Evolutionary conservation across 768 basidiomycete genomes (phyloP).

Genomic region (Rhodocollybia butyracea): DNA sequence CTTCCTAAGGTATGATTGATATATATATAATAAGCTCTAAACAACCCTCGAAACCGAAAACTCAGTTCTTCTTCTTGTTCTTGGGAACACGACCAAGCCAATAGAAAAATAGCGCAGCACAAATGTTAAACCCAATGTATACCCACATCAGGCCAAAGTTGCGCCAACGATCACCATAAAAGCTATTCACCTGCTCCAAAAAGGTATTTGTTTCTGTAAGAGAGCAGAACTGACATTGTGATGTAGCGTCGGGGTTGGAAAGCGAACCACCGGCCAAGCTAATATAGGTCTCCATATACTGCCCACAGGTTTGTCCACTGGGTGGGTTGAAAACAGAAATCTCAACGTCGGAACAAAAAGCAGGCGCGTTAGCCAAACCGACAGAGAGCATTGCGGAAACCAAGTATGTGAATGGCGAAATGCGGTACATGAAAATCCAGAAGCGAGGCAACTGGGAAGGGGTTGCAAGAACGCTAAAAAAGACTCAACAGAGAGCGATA

Average conservation of each 20-base stretch:
- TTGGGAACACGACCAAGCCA: conserved; percentile 14
- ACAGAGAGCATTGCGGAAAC: conserved; percentile 41
- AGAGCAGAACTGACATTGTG: conserved; percentile 55
- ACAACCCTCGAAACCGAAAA: not conserved
- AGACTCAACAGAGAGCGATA: not conserved
- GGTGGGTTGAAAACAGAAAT: conserved; percentile 60
- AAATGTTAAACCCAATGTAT: conserved; percentile 45
- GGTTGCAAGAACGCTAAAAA: conserved; percentile 28
- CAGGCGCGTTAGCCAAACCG: conserved; percentile 48
- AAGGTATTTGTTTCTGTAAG: conserved; percentile 45
- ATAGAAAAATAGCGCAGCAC: conserved; percentile 11
- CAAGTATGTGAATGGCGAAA: conserved; percentile 51
- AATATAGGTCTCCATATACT: conserved; percentile 53
- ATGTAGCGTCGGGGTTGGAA: conserved; percentile 46
- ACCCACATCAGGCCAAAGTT: conserved; percentile 49
- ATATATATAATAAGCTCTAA: no score
- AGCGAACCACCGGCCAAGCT: conserved; percentile 53
- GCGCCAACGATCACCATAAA: conserved; percentile 50
- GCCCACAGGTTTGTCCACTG: conserved; percentile 50
- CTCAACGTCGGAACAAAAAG: conserved; percentile 62
- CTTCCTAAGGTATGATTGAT: no score
- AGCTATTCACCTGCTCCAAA: conserved; percentile 45
- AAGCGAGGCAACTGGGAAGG: conserved; percentile 21
- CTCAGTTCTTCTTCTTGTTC: conserved; percentile 3
- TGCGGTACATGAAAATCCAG: conserved; percentile 39